Evolutionary conservation across 208 protist species (phyloP).

Genomic region (Acanthamoeba polyphaga): DNA sequence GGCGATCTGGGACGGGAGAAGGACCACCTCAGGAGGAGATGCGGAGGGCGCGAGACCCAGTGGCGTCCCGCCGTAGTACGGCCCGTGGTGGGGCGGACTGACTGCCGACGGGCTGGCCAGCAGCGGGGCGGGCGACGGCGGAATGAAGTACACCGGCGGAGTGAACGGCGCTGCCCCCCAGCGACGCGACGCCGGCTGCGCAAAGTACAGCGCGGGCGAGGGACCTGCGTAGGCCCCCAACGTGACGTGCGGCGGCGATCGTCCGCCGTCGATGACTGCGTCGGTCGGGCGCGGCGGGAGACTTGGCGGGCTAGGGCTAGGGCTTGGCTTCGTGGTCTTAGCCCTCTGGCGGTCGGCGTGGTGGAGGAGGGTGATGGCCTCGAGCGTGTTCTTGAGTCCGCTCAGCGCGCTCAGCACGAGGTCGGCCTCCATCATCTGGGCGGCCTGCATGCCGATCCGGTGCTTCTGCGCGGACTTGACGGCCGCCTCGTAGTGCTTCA

Average conservation of each 20-base stretch:
- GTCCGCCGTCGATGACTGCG: no score
- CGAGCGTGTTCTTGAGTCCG: background rate
- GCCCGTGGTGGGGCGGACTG: background rate
- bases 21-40: background rate
- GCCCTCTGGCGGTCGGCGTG: background rate
- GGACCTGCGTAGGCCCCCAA: no score
- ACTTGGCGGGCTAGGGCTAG: no score
- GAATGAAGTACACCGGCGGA: background rate
- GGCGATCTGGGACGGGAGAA: no score
- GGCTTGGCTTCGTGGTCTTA: no score
- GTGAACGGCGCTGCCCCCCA: background rate
- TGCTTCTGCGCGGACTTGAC: background rate
- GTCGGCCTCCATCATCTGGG: background rate
- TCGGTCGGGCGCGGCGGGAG: no score
- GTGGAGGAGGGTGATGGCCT: background rate
- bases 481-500: background rate
- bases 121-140: background rate
- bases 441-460: background rate
- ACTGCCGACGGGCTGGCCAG: background rate
- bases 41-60: no score
- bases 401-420: background rate
- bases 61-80: background rate
- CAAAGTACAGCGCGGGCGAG: no score
- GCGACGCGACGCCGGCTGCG: no score
- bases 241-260: no score